These are phyloP conservation scores for Strobilomyces dryophilus DNA, from an alignment of 768 basidiomycete species.

Conservation along the genomic window DNA sequence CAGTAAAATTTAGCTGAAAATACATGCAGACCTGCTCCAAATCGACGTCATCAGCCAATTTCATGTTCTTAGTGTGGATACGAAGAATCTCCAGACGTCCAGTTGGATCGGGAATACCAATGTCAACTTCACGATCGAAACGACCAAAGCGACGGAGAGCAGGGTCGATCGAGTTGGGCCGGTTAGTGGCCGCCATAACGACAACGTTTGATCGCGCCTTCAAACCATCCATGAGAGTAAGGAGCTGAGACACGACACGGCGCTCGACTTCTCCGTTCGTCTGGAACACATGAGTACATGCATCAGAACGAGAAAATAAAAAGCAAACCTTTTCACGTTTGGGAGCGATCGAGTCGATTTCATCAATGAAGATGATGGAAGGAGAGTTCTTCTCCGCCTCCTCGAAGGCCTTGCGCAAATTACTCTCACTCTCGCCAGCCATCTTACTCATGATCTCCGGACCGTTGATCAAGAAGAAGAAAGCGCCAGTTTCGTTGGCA, in stretches of 20 bases:
- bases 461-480: constrained; percentile 99
- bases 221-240: constrained; percentile 98
- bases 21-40: constrained; percentile 70
- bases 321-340: constrained; percentile 92
- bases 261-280: constrained; percentile 99
- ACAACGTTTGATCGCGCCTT: constrained; percentile 99
- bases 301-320: not conserved
- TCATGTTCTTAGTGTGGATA: constrained; percentile 99
- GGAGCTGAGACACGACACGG: constrained; percentile 95
- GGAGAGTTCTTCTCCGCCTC: constrained; percentile 99
- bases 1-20: not conserved
- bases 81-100: constrained; percentile 98
- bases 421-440: constrained; percentile 98
- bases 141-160: constrained; percentile 98
- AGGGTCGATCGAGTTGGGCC: constrained; percentile 99
- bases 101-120: constrained; percentile 98
- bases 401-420: constrained; percentile 96
- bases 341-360: constrained; percentile 98
- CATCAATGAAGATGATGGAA: constrained; percentile 99
- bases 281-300: constrained; percentile 35
- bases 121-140: constrained; percentile 99
- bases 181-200: constrained; percentile 99
- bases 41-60: constrained; percentile 93
- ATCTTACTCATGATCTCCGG: constrained; percentile 99
- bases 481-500: constrained; percentile 98